phyloP scores from a whole-genome alignment of 371 early-diverging fungal species.

The Apophysomyces variabilis region DNA sequence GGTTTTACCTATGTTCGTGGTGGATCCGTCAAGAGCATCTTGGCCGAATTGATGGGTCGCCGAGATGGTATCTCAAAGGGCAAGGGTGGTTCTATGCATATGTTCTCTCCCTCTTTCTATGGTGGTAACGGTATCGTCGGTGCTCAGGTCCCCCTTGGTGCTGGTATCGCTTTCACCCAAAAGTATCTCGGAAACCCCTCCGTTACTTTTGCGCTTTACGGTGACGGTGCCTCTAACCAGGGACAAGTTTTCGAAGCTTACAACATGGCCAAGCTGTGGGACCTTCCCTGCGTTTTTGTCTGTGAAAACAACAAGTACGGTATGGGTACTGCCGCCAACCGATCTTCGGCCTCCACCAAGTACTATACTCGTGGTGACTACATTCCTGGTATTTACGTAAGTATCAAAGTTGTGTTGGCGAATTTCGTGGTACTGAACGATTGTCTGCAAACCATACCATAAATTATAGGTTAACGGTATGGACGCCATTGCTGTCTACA shows the following conservation, averaged over 20 bases:
- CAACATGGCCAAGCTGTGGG: constrained; percentile 99
- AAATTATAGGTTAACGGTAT: constrained; percentile 81
- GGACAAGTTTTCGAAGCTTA: constrained; percentile 99
- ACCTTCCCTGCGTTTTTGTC: constrained; percentile 95
- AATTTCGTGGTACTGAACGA: too few relatives aligned
- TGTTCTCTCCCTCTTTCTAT: constrained; percentile 96
- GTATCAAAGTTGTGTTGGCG: too few relatives aligned
- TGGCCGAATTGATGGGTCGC: constrained; percentile 92
- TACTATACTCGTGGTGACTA: constrained; percentile 97
- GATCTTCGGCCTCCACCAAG: constrained; percentile 91
- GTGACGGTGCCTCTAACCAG: constrained; percentile 99
- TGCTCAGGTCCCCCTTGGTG: constrained; percentile 98
- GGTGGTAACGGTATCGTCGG: constrained; percentile 99
- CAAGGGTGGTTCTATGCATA: constrained; percentile 99
- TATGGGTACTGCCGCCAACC: constrained; percentile 96
- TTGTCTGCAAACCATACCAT: too few relatives aligned
- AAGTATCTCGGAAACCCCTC: constrained; percentile 85
- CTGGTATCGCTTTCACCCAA: constrained; percentile 96
- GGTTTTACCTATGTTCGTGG: constrained; percentile 96
- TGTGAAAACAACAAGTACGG: constrained; percentile 99
- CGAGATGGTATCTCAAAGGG: constrained; percentile 92
- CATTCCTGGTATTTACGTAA: constrained; percentile 79
- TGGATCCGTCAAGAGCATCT: constrained; percentile 71
- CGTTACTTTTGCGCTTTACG: constrained; percentile 93
- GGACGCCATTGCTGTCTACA: constrained; percentile 93